These are phyloP conservation scores for Neurospora africana DNA, from an alignment of 495 filamentous ascomycete species.

Conservation along the genomic window DNA sequence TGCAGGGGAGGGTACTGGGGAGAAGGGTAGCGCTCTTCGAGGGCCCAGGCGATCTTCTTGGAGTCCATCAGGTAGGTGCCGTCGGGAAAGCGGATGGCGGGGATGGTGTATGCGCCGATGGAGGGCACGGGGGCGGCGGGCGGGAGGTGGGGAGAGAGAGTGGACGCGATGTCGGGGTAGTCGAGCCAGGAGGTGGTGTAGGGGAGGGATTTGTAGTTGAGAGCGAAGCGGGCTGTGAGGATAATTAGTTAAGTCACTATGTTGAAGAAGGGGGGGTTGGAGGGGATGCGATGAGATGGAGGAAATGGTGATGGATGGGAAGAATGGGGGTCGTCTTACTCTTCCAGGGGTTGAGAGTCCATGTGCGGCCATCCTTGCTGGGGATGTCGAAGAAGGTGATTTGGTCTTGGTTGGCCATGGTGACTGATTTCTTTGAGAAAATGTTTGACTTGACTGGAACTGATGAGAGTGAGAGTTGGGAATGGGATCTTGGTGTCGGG, in stretches of 20 bases:
- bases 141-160: not conserved
- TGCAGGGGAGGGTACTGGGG: slow-evolving; percentile 31
- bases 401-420: slow-evolving; percentile 8
- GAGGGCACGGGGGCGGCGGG: slow-evolving; percentile 19
- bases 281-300: not conserved
- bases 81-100: slow-evolving; percentile 40
- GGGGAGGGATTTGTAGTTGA: slow-evolving; percentile 54
- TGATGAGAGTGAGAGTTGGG: not conserved
- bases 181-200: slow-evolving; percentile 56
- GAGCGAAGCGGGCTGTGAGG: slow-evolving; percentile 34
- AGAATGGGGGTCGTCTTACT: slow-evolving; percentile 22
- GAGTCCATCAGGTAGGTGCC: slow-evolving; percentile 47
- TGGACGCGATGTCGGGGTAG: slow-evolving; percentile 47
- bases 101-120: slow-evolving; percentile 39
- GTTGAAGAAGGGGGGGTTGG: no score
- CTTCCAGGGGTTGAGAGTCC: slow-evolving; percentile 55
- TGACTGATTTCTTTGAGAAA: not conserved
- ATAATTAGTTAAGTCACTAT: no score
- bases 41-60: slow-evolving; percentile 35
- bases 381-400: slow-evolving; percentile 48
- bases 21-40: slow-evolving; percentile 43
- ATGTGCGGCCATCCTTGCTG: slow-evolving; percentile 33
- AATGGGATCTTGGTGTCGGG: not conserved
- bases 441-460: not conserved
- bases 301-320: not conserved